Conservation (phyloP, 129 eudicot genomes). For the Helianthus annuus region DNA sequence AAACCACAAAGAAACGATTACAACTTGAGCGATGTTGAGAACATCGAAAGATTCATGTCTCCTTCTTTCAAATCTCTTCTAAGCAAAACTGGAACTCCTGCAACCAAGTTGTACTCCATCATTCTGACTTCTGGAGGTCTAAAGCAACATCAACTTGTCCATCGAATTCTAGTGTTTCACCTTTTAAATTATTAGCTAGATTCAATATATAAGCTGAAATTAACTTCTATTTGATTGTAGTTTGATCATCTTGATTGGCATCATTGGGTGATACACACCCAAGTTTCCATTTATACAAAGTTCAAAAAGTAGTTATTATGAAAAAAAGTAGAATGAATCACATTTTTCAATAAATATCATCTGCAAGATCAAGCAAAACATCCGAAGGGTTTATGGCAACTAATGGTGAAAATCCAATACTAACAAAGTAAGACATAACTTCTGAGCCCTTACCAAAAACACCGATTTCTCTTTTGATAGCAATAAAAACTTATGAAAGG, state of each 20-base stretch:
- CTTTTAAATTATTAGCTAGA: conserved; percentile 34
- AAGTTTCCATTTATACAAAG: not conserved
- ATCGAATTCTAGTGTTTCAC: conserved; percentile 32
- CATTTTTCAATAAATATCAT: conserved; percentile 41
- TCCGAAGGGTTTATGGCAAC: conserved; percentile 89
- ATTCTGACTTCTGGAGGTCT: conserved; percentile 28
- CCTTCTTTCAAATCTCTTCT: conserved; percentile 73
- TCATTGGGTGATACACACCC: not conserved
- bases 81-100: conserved; percentile 61
- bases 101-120: conserved; percentile 73
- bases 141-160: conserved; percentile 9
- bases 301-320: not conserved
- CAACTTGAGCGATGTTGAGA: conserved; percentile 54
- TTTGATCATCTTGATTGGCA: conserved; percentile 39
- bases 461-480: conserved; percentile 73
- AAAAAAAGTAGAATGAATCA: not conserved
- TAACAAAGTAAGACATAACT: conserved; percentile 56
- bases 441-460: conserved; percentile 62
- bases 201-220: conserved; percentile 50
- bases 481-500: conserved; percentile 77
- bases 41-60: conserved; percentile 55
- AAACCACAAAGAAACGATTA: conserved; percentile 49
- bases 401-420: conserved; percentile 62
- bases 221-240: conserved; percentile 43
- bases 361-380: conserved; percentile 80